These are phyloP conservation scores for Penicillium simplicissimum DNA, from an alignment of 495 filamentous ascomycete species.

Conservation along the genomic window DNA sequence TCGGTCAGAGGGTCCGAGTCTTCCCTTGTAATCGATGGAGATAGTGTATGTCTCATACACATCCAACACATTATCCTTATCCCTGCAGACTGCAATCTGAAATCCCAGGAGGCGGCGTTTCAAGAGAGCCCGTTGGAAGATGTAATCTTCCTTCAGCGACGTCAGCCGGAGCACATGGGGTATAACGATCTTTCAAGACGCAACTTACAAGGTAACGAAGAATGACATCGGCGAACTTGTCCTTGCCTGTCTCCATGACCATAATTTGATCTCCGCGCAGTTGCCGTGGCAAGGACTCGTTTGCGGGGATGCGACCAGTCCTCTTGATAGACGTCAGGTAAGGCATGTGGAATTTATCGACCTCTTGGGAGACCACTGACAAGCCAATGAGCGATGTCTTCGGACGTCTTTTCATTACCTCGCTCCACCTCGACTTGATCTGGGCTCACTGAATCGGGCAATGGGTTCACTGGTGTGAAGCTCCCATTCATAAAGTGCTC, in stretches of 20 bases:
- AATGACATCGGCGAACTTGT: constrained; percentile 1
- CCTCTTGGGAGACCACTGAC: too few species aligned
- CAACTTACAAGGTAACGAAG: constrained; percentile 9
- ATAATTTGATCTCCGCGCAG: neutral
- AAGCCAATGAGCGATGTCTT: too few species aligned
- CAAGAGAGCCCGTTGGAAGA: constrained; percentile 3
- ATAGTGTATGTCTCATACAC: constrained; percentile 14
- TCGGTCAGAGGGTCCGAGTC: neutral
- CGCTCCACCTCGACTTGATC: neutral
- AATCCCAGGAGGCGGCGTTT: constrained; percentile 1
- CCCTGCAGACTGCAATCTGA: constrained; percentile 3
- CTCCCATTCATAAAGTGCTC: constrained; percentile 28
- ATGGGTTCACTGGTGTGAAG: neutral
- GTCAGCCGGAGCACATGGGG: neutral
- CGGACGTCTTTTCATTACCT: too few species aligned
- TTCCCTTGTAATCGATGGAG: constrained; percentile 2
- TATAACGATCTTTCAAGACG: neutral
- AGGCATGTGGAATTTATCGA: too few species aligned
- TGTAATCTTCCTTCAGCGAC: constrained; percentile 1
- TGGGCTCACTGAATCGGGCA: too few species aligned
- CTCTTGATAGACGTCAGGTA: too few species aligned
- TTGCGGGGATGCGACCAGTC: too few species aligned
- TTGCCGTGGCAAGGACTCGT: neutral
- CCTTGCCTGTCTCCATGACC: constrained; percentile 10
- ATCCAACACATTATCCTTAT: neutral